Conservation (phyloP, 768 basidiomycete genomes). For the Lentinula lateritia region DNA sequence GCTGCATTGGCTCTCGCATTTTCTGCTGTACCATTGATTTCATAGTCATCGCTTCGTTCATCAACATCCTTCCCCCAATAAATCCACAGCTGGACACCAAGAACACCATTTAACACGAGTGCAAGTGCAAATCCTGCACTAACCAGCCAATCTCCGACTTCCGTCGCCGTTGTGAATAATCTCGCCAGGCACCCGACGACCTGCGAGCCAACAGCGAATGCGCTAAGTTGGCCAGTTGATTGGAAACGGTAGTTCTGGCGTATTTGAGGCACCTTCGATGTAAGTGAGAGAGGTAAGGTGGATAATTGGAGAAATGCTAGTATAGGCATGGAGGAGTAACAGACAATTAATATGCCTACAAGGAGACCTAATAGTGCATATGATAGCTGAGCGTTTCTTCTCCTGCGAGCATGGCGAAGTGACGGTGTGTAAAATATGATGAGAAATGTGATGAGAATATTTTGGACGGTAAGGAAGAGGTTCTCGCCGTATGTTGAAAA, state of each 20-base stretch:
- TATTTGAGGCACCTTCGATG: constrained; percentile 95
- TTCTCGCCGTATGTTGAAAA: constrained; percentile 99
- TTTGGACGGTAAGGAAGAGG: constrained; percentile 87
- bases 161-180: constrained; percentile 88
- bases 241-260: constrained; percentile 64
- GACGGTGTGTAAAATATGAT: constrained; percentile 64
- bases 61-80: constrained; percentile 62
- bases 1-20: not conserved
- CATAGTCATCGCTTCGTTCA: not conserved
- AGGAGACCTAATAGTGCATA: constrained; percentile 24
- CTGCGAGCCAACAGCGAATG: constrained; percentile 87
- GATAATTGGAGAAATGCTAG: constrained; percentile 74
- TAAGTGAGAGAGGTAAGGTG: constrained; percentile 87
- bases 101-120: constrained; percentile 73
- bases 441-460: constrained; percentile 81
- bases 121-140: constrained; percentile 81
- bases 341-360: constrained; percentile 32
- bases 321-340: constrained; percentile 36
- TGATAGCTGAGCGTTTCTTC: constrained; percentile 27
- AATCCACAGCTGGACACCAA: constrained; percentile 79
- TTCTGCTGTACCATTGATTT: not conserved
- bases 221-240: constrained; percentile 91
- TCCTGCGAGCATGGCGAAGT: constrained; percentile 9
- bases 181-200: constrained; percentile 87
- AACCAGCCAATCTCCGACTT: constrained; percentile 80